Base-by-base conservation (phyloP, 805 yeast genomes). In the Ogataea henricii region DNA sequence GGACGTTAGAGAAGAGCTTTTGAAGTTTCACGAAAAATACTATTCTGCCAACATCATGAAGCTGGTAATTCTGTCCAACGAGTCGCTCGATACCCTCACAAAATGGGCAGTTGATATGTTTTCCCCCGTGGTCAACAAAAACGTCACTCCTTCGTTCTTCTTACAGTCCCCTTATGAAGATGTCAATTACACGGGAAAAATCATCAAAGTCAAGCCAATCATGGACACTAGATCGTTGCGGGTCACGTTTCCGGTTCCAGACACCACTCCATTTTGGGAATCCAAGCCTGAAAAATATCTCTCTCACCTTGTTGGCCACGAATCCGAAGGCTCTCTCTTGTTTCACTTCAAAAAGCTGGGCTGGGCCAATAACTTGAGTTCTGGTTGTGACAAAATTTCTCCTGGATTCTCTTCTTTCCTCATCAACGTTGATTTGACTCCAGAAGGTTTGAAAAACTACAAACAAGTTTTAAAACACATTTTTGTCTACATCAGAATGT, bases 41-140 rank as follows among this genome's bases (percentile, higher is more conserved):
- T 92, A 94, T 66, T 87, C 97, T 6, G 76, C 97, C 12, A 90
- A 90, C 60, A 65, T 91, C 49, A 92, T 92, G 98, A 86, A 84
- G 62, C 75, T 94, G 45, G 94, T 87, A 13, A 76, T 92, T 2
- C 67, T 92, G 41, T 96, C 97, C 32, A 81, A 89, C 55, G 96
- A 92, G 64, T 76, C 81, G 37, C 67, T 92, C 40, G 89, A 85
- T 48, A 77, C 81, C 2, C 73, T 94, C 57, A 81, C 90, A 18
- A 58, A 71, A 2, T 85, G 95, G 94, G 85, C 86, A 0, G 72
- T 68, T 6, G 79, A 80, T 6, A 77, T 76, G 63, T 91, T 92
- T 62, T 72, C 83, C 1, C 74, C 69, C 5, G 79, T 92, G 8
- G 77, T 78, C 21, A 83, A 88, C 62, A 69, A 72, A 35, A 55